Conservation (phyloP, 345 rosid species). For the Iberis pinnata region DNA sequence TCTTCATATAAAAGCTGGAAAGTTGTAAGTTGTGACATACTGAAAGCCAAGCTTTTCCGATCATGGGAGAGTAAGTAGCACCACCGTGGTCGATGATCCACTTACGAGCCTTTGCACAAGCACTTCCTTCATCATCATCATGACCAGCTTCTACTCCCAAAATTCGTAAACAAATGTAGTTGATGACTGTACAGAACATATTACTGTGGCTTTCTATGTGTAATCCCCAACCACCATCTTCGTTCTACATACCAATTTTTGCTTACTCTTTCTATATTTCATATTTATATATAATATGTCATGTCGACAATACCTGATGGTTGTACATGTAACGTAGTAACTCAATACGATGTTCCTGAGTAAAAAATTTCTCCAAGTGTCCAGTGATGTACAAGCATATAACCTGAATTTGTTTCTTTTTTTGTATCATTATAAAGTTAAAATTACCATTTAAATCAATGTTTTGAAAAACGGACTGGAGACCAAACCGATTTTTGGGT, state of each 20-base stretch:
- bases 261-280: too few species aligned
- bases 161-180: conserved; percentile 52
- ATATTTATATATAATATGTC: too few species aligned
- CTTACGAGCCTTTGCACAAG: conserved; percentile 40
- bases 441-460: too few species aligned
- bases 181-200: conserved; percentile 63
- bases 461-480: too few species aligned
- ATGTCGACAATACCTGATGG: neutral
- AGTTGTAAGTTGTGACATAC: neutral
- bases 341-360: neutral
- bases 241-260: conserved; percentile 2
- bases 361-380: neutral
- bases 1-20: too few species aligned
- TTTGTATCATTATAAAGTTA: too few species aligned
- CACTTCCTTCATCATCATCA: conserved; percentile 25
- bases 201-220: conserved; percentile 72
- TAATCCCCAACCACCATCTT: conserved; percentile 78
- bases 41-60: conserved; percentile 51
- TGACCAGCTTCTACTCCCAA: conserved; percentile 55
- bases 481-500: too few species aligned
- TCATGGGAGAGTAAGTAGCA: conserved; percentile 45
- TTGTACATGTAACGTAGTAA: neutral
- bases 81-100: conserved; percentile 82
- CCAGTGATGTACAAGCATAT: conserved; percentile 23
- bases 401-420: too few species aligned